Percentiles rank a stretch among this genome's conserved stretches.
phyloP scores from a whole-genome alignment of 345 rosid genomes.

The Gossypium bickii region DNA sequence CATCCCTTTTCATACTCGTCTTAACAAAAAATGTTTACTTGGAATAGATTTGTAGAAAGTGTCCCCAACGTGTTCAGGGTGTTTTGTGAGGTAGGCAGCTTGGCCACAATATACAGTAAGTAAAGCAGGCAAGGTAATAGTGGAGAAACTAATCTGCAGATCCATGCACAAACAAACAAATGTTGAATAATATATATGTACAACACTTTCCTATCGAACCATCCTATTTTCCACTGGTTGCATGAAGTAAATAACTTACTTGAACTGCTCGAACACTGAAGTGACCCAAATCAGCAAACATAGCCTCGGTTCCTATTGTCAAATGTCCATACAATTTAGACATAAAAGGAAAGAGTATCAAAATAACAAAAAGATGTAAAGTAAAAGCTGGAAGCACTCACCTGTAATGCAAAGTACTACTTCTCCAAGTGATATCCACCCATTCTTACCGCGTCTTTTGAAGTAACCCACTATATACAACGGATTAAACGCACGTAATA shows the following conservation, averaged over 20 bases:
- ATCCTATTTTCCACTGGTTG: not conserved
- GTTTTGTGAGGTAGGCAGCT: constrained; percentile 52
- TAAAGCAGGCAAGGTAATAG: constrained; percentile 38
- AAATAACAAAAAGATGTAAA: not conserved
- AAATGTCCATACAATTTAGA: not conserved
- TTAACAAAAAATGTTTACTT: constrained; percentile 19
- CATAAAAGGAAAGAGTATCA: no score
- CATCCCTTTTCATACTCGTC: not conserved
- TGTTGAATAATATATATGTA: not conserved
- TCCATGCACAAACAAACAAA: not conserved
- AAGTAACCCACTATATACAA: constrained; percentile 51
- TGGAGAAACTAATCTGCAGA: constrained; percentile 67
- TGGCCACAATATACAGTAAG: constrained; percentile 46
- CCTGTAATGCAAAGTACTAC: constrained; percentile 71
- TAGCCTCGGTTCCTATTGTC: constrained; percentile 63
- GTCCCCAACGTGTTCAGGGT: constrained; percentile 29
- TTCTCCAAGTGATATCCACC: constrained; percentile 76
- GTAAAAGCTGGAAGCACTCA: not conserved
- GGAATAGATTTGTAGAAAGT: constrained; percentile 65
- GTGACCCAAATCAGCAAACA: constrained; percentile 88
- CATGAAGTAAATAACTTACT: constrained; percentile 24
- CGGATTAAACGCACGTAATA: constrained; percentile 67
- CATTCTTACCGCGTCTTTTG: constrained; percentile 38
- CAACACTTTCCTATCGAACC: no score
- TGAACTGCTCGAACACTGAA: constrained; percentile 68